phyloP scores from a whole-genome alignment of 352 stramenopile genomes.

The Pythium rhizo-oryzae region DNA sequence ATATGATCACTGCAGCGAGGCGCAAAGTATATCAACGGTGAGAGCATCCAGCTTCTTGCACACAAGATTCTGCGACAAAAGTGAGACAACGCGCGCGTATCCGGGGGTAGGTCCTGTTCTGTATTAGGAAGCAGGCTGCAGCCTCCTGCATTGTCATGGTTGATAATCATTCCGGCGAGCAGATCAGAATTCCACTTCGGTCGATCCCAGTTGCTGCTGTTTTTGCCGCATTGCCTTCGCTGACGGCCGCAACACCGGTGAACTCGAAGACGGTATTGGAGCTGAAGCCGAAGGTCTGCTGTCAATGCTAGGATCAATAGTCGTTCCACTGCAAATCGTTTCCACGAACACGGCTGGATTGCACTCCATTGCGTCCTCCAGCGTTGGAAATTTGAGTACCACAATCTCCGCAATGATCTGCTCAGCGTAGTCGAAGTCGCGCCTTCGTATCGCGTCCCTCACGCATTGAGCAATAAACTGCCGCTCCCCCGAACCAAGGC shows the following conservation, averaged over 20 bases:
- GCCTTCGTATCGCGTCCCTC: constrained; percentile 21
- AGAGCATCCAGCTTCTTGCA: no score
- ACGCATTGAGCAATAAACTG: constrained; percentile 27
- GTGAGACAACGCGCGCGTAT: no score
- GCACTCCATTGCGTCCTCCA: constrained; percentile 83
- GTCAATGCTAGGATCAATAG: background rate
- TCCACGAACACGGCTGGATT: constrained; percentile 73
- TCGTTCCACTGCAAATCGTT: constrained; percentile 47
- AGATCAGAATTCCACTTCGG: background rate
- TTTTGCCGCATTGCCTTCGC: background rate
- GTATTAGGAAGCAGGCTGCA: background rate
- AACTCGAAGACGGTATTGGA: background rate
- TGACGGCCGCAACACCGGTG: background rate
- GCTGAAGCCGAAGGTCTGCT: background rate
- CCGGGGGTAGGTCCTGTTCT: background rate
- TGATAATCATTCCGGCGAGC: background rate
- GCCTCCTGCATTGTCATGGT: background rate
- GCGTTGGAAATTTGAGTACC: constrained; percentile 60
- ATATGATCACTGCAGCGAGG: no score
- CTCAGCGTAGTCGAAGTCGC: constrained; percentile 41
- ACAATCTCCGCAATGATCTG: constrained; percentile 70
- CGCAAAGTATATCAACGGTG: no score
- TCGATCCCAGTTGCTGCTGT: background rate
- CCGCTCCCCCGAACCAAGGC: background rate
- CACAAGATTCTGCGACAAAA: no score